Evolutionary conservation across 1,139 yeast species (phyloP).

Genomic region (Pichia sp.): DNA sequence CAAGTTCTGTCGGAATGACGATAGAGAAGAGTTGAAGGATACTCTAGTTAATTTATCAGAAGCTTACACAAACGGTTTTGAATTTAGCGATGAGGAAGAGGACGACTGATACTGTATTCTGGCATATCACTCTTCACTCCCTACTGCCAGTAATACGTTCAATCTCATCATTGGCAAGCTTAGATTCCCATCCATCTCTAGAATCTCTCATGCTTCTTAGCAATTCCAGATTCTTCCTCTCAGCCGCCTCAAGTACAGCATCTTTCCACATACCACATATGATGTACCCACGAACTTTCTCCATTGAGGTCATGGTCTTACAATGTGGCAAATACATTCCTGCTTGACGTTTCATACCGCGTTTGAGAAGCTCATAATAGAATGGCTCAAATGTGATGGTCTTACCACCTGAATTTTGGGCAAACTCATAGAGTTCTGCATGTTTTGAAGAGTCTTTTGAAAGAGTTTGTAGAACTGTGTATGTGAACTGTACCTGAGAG

Average conservation of each 20-base stretch:
- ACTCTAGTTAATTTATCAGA: constrained; percentile 42
- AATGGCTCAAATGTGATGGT: constrained; percentile 63
- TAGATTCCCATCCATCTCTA: constrained; percentile 27
- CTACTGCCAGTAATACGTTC: constrained; percentile 23
- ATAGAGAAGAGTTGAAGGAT: constrained; percentile 59
- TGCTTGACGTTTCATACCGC: constrained; percentile 42
- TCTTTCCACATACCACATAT: constrained; percentile 45
- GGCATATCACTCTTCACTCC: constrained; percentile 40
- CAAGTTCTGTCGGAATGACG: constrained; percentile 46
- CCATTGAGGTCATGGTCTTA: constrained; percentile 30
- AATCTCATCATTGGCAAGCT: constrained; percentile 26
- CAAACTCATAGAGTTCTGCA: constrained; percentile 50
- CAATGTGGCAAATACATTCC: constrained; percentile 33
- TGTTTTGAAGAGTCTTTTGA: constrained; percentile 40
- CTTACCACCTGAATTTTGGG: constrained; percentile 47
- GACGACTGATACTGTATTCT: constrained; percentile 26
- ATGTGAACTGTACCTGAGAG: constrained; percentile 57
- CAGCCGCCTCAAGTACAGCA: constrained; percentile 58
- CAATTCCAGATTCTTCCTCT: constrained; percentile 42
- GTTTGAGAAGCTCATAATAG: constrained; percentile 43
- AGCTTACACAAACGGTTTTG: constrained; percentile 53
- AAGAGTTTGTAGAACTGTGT: constrained; percentile 50
- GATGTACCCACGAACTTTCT: constrained; percentile 44
- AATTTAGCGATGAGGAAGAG: constrained; percentile 17
- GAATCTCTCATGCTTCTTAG: constrained; percentile 31